Percentiles rank a stretch among this genome's conserved stretches.
Conservation (phyloP, 352 stramenopile genomes). For the Bremia lactucae region DNA sequence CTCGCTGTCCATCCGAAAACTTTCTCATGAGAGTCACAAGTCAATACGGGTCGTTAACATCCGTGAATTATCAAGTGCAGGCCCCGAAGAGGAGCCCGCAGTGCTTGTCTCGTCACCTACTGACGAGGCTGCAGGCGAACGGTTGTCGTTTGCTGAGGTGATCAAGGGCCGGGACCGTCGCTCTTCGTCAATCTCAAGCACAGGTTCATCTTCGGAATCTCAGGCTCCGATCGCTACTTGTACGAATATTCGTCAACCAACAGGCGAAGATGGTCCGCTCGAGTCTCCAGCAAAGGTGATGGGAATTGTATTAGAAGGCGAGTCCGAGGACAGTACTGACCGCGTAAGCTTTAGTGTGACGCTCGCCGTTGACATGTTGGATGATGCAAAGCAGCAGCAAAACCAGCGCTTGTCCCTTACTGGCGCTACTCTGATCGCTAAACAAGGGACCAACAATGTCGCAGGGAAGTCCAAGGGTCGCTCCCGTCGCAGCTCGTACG, state of each 20-base stretch:
- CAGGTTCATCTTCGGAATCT: slow-evolving; percentile 16
- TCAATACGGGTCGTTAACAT: slow-evolving; percentile 73
- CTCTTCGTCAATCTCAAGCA: slow-evolving; percentile 37
- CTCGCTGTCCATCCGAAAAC: slow-evolving; percentile 50
- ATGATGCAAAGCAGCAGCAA: slow-evolving; percentile 56
- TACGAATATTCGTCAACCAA: slow-evolving; percentile 53
- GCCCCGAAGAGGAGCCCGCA: slow-evolving; percentile 25
- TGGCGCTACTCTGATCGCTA: slow-evolving; percentile 15
- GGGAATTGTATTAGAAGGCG: slow-evolving; percentile 53
- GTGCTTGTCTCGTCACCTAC: slow-evolving; percentile 21
- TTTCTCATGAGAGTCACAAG: slow-evolving; percentile 33
- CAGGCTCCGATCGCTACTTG: slow-evolving; percentile 15
- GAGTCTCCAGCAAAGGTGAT: slow-evolving; percentile 68
- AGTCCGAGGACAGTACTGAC: slow-evolving; percentile 40
- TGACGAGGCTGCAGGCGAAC: slow-evolving; percentile 23
- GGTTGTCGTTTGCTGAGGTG: slow-evolving; percentile 39
- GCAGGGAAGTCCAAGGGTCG: slow-evolving; percentile 28
- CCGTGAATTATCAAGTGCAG: slow-evolving; percentile 33
- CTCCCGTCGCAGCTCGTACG: slow-evolving; percentile 41
- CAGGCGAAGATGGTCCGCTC: slow-evolving; percentile 62
- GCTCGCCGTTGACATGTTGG: slow-evolving; percentile 48
- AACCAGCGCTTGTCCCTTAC: slow-evolving; percentile 35
- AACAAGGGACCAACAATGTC: slow-evolving; percentile 15
- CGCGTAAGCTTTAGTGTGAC: slow-evolving; percentile 81
- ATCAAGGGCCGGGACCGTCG: slow-evolving; percentile 33